These are phyloP conservation scores for Hirsutella rhossiliensis DNA, from an alignment of 2,329 filamentous ascomycete species.

Conservation along the genomic window DNA sequence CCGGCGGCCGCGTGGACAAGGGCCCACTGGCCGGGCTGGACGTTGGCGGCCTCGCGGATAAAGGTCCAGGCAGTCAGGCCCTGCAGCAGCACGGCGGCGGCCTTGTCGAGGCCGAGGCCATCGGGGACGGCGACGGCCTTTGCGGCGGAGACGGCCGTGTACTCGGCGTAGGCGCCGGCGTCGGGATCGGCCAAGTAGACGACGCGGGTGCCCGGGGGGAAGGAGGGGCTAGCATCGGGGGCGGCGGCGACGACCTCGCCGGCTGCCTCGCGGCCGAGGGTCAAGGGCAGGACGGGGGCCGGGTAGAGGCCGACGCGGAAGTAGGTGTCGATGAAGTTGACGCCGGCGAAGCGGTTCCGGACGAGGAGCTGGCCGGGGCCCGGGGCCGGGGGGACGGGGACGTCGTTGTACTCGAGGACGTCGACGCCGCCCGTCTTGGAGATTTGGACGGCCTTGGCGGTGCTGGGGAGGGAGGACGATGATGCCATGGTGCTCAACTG, in stretches of 20 bases:
- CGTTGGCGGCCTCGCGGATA: conserved; percentile 63
- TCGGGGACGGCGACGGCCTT: conserved; percentile 53
- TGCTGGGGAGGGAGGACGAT: conserved; percentile 47
- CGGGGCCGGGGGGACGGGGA: conserved; percentile 58
- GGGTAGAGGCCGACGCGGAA: conserved; percentile 78
- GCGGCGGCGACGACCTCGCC: conserved; percentile 57
- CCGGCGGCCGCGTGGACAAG: conserved; percentile 80
- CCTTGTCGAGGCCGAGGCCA: conserved; percentile 45
- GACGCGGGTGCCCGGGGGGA: conserved; percentile 57
- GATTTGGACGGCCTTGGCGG: conserved; percentile 56
- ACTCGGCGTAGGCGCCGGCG: conserved; percentile 41
- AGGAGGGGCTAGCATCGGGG: conserved; percentile 31
- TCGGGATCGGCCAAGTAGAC: conserved; percentile 44
- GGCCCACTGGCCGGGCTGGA: conserved; percentile 67
- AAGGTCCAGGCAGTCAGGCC: conserved; percentile 75
- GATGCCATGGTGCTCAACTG: conserved; percentile 39
- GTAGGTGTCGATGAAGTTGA: conserved; percentile 89
- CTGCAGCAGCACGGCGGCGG: conserved; percentile 62
- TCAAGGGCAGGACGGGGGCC: conserved; percentile 53
- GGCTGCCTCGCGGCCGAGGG: conserved; percentile 68
- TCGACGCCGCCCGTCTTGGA: conserved; percentile 54
- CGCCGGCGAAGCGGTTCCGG: conserved; percentile 65
- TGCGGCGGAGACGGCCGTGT: conserved; percentile 37
- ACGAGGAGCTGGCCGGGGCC: conserved; percentile 65
- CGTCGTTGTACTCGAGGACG: conserved; percentile 59